These are phyloP conservation scores for Ogataea paradorogensis DNA, from an alignment of 805 yeast species.

Conservation along the genomic window DNA sequence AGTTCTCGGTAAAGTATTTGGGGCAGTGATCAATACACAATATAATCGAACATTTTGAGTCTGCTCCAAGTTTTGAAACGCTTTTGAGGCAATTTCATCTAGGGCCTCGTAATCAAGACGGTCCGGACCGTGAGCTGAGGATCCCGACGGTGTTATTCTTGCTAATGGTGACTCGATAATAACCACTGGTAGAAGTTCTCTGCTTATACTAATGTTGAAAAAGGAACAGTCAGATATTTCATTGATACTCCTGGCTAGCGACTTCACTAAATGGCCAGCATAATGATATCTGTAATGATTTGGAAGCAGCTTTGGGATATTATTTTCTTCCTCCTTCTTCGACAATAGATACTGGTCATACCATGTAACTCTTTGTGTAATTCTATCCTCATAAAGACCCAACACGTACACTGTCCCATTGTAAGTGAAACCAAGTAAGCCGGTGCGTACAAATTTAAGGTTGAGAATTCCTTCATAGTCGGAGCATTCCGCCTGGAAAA, in stretches of 20 bases:
- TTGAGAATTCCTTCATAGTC: slow-evolving; percentile 70
- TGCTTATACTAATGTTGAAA: slow-evolving; percentile 76
- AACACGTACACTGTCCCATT: slow-evolving; percentile 85
- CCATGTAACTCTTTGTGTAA: slow-evolving; percentile 73
- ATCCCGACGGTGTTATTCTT: neutral
- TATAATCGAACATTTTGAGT: slow-evolving; percentile 75
- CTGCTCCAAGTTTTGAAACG: slow-evolving; percentile 45
- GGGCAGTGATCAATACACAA: slow-evolving; percentile 77
- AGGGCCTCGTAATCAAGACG: slow-evolving; percentile 37
- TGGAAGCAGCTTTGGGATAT: slow-evolving; percentile 1
- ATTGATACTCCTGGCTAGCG: slow-evolving; percentile 76
- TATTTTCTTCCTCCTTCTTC: slow-evolving; percentile 9
- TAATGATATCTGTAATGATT: slow-evolving; percentile 60
- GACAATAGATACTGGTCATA: slow-evolving; percentile 44
- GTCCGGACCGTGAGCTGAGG: slow-evolving; percentile 3
- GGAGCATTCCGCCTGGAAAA: slow-evolving; percentile 78
- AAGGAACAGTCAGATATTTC: slow-evolving; percentile 88
- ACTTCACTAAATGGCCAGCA: slow-evolving; percentile 80
- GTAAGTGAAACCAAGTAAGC: slow-evolving; percentile 81
- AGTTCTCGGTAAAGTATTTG: slow-evolving; percentile 80
- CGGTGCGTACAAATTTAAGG: slow-evolving; percentile 83
- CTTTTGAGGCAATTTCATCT: slow-evolving; percentile 47
- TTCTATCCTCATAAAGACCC: slow-evolving; percentile 88
- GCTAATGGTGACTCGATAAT: slow-evolving; percentile 58
- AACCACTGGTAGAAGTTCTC: slow-evolving; percentile 80